These are phyloP conservation scores for Linnemannia exigua DNA, from an alignment of 192 early-diverging fungal species.

Conservation along the genomic window DNA sequence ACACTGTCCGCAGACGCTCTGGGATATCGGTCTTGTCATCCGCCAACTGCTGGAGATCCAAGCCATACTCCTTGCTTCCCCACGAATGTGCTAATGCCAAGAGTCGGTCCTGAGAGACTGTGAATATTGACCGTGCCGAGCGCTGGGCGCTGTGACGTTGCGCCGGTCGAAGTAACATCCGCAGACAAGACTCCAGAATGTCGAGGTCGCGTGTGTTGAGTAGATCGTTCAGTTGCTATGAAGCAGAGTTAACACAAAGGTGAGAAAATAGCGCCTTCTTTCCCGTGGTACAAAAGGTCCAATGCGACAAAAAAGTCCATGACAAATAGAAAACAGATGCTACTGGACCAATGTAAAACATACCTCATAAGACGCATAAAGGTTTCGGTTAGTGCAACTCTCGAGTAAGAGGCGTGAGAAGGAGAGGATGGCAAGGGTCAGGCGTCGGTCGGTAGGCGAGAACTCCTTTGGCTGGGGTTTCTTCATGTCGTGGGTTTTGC, in stretches of 20 bases:
- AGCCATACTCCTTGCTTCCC: conserved; percentile 65
- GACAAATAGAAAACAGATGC: background rate
- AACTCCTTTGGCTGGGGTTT: conserved; percentile 75
- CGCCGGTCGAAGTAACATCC: conserved; percentile 88
- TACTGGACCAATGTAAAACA: background rate
- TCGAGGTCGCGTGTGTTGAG: conserved; percentile 87
- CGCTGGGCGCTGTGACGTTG: conserved; percentile 92
- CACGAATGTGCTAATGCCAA: conserved; percentile 74
- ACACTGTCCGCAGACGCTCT: conserved; percentile 57
- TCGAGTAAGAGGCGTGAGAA: conserved; percentile 91
- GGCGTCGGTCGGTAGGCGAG: conserved; percentile 62
- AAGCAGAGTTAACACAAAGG: conserved; percentile 3
- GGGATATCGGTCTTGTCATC: conserved; percentile 56
- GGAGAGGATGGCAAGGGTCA: conserved; percentile 76
- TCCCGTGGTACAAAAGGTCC: background rate
- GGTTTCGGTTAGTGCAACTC: conserved; percentile 93
- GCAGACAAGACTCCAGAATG: conserved; percentile 82
- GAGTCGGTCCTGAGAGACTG: conserved; percentile 68
- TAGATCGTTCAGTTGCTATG: conserved; percentile 82
- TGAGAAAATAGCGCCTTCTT: background rate
- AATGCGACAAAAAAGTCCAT: background rate
- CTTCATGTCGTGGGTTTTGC: conserved; percentile 74
- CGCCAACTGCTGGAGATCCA: conserved; percentile 64
- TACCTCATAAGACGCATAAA: conserved; percentile 95
- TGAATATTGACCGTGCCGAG: conserved; percentile 69